A percentile compares a stretch with the other conserved stretches of the same genome.
Conservation (phyloP, 495 filamentous ascomycete genomes). For the Astrothelium macrocarpum region DNA sequence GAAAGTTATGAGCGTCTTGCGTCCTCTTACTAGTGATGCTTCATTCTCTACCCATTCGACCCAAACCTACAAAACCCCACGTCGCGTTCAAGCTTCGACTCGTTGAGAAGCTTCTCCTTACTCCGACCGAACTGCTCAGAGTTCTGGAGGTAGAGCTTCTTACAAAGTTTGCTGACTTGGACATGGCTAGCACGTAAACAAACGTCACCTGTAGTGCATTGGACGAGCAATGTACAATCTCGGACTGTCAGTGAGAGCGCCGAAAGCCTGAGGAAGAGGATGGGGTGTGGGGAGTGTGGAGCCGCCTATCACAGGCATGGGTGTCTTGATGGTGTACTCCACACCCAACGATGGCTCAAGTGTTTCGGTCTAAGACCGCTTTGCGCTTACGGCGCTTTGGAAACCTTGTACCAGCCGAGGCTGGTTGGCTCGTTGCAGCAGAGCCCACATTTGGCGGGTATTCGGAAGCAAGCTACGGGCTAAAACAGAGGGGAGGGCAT, state of each 20-base stretch:
- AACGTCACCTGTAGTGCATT: neutral
- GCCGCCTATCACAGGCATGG: neutral
- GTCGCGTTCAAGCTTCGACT: constrained; percentile 13
- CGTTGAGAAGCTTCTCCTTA: constrained; percentile 19
- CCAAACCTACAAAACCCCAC: constrained; percentile 38
- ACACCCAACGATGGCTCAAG: neutral
- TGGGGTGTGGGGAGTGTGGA: neutral
- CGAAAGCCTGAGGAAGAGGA: neutral
- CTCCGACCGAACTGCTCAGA: neutral
- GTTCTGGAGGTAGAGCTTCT: neutral
- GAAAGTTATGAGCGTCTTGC: constrained; percentile 7
- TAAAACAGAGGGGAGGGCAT: too few species aligned
- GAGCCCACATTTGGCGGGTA: neutral
- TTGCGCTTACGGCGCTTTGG: neutral
- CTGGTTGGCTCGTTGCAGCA: neutral
- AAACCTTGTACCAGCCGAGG: neutral
- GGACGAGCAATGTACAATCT: neutral
- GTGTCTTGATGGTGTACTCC: neutral
- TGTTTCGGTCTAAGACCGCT: neutral
- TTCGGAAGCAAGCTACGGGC: too few species aligned
- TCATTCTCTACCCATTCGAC: constrained; percentile 30
- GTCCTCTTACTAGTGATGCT: constrained; percentile 11
- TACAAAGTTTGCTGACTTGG: neutral
- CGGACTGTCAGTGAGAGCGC: neutral
- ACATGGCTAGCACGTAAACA: neutral